These are phyloP conservation scores for Craterostigma plantagineum DNA, from an alignment of 257 asterid species.

Conservation along the genomic window DNA sequence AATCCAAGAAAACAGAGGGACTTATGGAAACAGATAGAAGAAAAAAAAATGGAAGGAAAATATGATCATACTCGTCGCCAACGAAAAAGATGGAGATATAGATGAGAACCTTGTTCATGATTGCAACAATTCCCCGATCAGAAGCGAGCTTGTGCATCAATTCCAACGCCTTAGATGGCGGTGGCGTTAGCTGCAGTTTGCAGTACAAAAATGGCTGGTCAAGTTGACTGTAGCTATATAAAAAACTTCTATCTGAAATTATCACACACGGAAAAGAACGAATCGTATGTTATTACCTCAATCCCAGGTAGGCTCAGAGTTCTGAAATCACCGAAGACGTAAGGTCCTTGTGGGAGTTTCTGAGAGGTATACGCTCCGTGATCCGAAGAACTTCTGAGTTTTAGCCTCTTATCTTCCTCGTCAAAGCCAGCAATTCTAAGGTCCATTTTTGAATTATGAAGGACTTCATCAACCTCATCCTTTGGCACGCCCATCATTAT, in stretches of 20 bases:
- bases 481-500: constrained; percentile 79
- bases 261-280: background rate
- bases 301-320: constrained; percentile 74
- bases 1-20: constrained; percentile 14
- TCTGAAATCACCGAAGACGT: constrained; percentile 60
- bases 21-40: constrained; percentile 8
- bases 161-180: constrained; percentile 62
- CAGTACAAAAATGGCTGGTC: no score
- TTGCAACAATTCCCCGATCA: constrained; percentile 87
- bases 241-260: background rate
- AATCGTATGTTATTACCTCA: constrained; percentile 26
- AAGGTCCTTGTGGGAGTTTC: constrained; percentile 67
- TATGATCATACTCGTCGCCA: background rate
- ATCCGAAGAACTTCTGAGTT: constrained; percentile 23
- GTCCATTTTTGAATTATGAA: constrained; percentile 39
- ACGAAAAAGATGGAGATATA: constrained; percentile 7
- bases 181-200: constrained; percentile 63
- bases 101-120: constrained; percentile 73
- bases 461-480: constrained; percentile 65
- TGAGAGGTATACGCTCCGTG: constrained; percentile 15
- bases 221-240: no score
- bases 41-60: constrained; percentile 4
- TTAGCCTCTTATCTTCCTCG: constrained; percentile 67
- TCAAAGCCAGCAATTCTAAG: constrained; percentile 80
- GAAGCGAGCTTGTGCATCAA: constrained; percentile 92